Conservation (phyloP, 352 stramenopile genomes). For the Pythium phragmitis region DNA sequence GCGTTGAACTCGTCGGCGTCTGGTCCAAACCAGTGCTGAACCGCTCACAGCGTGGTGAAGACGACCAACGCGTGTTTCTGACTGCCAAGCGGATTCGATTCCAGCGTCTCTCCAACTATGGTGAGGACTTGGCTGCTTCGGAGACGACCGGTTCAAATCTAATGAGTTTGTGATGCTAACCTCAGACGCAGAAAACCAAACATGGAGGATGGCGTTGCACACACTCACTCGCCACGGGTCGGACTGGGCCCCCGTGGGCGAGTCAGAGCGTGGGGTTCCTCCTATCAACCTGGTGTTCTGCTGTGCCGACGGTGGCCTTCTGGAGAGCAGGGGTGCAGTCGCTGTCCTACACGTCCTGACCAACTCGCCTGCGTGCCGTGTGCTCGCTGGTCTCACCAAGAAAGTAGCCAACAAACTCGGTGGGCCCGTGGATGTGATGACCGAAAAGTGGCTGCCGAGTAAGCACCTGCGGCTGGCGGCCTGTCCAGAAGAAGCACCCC, state of each 20-base stretch:
- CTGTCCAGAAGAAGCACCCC: constrained; percentile 5
- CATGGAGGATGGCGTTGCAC: constrained; percentile 66
- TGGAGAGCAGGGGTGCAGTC: constrained; percentile 58
- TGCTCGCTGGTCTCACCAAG: constrained; percentile 78
- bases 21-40: constrained; percentile 81
- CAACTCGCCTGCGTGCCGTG: constrained; percentile 70
- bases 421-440: constrained; percentile 79
- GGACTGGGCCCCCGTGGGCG: constrained; percentile 64
- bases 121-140: constrained; percentile 25
- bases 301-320: constrained; percentile 32
- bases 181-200: constrained; percentile 47
- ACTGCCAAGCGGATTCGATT: constrained; percentile 58
- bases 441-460: constrained; percentile 70
- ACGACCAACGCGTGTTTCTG: constrained; percentile 77
- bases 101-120: constrained; percentile 70
- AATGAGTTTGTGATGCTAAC: neutral
- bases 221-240: constrained; percentile 73
- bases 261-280: constrained; percentile 65
- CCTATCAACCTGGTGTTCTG: constrained; percentile 64
- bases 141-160: neutral
- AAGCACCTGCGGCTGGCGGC: constrained; percentile 19
- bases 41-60: constrained; percentile 62
- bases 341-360: constrained; percentile 49
- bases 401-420: constrained; percentile 84
- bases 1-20: constrained; percentile 56